phyloP scores from a whole-genome alignment of 2,329 filamentous ascomycete genomes.

The Didymella keratinophila region DNA sequence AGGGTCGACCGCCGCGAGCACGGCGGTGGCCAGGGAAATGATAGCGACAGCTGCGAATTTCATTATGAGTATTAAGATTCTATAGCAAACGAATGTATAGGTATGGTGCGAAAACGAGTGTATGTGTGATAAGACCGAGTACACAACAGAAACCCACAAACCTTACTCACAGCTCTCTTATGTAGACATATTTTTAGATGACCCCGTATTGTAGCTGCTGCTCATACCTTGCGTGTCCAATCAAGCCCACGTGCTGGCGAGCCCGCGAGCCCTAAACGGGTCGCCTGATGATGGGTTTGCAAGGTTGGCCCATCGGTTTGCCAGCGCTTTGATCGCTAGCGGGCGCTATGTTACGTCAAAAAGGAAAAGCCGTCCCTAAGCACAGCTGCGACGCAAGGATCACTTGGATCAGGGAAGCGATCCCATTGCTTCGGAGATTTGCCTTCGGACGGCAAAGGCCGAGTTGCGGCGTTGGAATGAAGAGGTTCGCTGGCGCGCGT shows the following conservation, averaged over 20 bases:
- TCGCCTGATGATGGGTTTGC: constrained; percentile 11
- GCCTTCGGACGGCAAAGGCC: constrained; percentile 9
- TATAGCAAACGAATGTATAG: constrained; percentile 13
- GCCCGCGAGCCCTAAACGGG: constrained; percentile 1
- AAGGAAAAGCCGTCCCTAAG: constrained; percentile 21
- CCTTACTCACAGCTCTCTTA: constrained; percentile 17
- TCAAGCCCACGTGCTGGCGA: constrained; percentile 18
- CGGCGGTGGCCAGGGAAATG: constrained; percentile 38
- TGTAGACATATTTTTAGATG: constrained; percentile 21
- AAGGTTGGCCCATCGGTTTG: constrained; percentile 9
- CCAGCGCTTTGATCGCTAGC: constrained; percentile 24
- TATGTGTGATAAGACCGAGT: constrained; percentile 5
- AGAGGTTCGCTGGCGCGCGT: constrained; percentile 13
- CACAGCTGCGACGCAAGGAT: constrained; percentile 18
- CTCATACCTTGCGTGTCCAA: constrained; percentile 23
- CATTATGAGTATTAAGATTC: constrained; percentile 40
- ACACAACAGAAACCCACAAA: neutral
- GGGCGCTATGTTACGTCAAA: constrained; percentile 29
- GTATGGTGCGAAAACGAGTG: constrained; percentile 5
- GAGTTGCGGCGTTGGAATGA: constrained; percentile 14
- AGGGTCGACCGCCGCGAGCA: constrained; percentile 35
- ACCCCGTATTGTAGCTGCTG: constrained; percentile 26
- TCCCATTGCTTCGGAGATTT: constrained; percentile 19
- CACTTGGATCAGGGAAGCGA: constrained; percentile 1
- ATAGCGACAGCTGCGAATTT: constrained; percentile 36